Conservation (phyloP, 805 yeast genomes). For the Suhomyces kilbournensis region DNA sequence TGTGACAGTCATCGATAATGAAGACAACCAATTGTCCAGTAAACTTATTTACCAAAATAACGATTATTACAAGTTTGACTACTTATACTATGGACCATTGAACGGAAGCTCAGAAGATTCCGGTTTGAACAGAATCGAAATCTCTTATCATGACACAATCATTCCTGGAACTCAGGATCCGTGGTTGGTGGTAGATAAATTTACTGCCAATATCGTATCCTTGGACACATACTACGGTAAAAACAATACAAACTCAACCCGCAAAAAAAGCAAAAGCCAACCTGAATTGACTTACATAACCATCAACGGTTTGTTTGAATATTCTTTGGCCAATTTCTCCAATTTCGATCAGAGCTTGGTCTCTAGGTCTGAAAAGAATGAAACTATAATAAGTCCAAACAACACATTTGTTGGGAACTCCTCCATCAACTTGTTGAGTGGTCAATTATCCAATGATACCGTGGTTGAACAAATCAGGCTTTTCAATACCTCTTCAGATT, state of each 20-base stretch:
- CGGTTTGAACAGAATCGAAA: constrained; percentile 29
- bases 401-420: constrained; percentile 42
- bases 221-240: constrained; percentile 40
- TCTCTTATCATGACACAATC: constrained; percentile 25
- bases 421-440: constrained; percentile 35
- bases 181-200: constrained; percentile 69
- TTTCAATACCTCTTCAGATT: constrained; percentile 16
- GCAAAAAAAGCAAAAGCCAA: constrained; percentile 4
- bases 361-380: constrained; percentile 14
- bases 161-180: constrained; percentile 22
- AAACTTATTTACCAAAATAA: constrained; percentile 74
- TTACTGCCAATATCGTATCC: constrained; percentile 47
- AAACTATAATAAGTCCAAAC: constrained; percentile 24
- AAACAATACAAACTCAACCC: constrained; percentile 26
- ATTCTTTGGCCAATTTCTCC: constrained; percentile 63
- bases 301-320: constrained; percentile 82
- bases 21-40: constrained; percentile 42
- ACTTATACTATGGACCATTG: constrained; percentile 67
- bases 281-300: constrained; percentile 27
- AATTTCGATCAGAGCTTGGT: constrained; percentile 29
- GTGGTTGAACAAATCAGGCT: constrained; percentile 28
- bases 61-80: constrained; percentile 74
- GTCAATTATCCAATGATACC: constrained; percentile 28
- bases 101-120: constrained; percentile 45
- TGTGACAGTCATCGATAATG: constrained; percentile 58